Evolutionary conservation across 2,329 filamentous ascomycete genomes (phyloP).

Genomic region (Juglanconis juglandina): DNA sequence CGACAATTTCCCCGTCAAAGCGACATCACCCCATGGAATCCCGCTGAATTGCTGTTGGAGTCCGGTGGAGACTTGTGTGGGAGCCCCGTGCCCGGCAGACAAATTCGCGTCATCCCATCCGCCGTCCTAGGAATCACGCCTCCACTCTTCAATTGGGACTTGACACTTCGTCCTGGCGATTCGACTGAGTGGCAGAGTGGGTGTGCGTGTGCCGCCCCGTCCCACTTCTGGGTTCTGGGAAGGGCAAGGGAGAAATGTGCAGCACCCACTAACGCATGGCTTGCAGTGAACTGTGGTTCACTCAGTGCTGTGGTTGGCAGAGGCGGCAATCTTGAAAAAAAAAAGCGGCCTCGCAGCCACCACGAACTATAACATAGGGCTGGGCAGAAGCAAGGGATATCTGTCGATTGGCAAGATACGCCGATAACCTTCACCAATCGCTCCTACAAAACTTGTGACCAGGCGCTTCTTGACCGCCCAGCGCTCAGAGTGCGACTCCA

Average conservation of each 20-base stretch:
- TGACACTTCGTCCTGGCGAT: neutral
- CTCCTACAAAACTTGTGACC: neutral
- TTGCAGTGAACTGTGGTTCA: neutral
- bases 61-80: neutral
- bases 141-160: conserved; percentile 2
- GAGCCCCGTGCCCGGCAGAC: neutral
- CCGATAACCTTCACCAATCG: neutral
- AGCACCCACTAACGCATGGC: neutral
- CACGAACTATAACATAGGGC: neutral
- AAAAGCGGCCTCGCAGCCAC: neutral
- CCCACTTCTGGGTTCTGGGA: neutral
- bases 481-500: conserved; percentile 1
- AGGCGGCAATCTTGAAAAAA: neutral
- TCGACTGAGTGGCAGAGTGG: neutral
- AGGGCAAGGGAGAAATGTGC: neutral
- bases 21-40: conserved; percentile 6
- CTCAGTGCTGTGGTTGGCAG: neutral
- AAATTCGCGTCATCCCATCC: conserved; percentile 1
- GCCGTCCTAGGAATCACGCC: neutral
- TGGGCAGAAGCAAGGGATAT: neutral
- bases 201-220: neutral
- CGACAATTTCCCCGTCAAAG: conserved; percentile 14
- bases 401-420: neutral
- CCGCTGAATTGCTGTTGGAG: conserved; percentile 1
- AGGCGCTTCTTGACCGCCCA: conserved; percentile 3